Conservation (phyloP, 23 red algal species). For the Cyanidiococcus yangmingshanensis region DNA sequence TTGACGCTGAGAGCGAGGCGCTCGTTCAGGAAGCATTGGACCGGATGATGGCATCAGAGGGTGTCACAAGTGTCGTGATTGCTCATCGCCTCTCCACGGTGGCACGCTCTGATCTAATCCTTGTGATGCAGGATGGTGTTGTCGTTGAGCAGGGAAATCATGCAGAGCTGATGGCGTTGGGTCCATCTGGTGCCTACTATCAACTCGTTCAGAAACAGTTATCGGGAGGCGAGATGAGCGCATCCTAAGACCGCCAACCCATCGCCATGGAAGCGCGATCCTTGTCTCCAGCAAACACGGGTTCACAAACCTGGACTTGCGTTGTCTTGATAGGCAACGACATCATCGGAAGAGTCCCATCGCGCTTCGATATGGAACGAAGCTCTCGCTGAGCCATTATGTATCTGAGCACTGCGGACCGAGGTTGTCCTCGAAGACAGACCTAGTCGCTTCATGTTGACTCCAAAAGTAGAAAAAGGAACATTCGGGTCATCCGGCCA, state of each 20-base stretch:
- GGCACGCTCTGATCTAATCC: slow-evolving; percentile 62
- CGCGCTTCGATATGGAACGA: too few species aligned
- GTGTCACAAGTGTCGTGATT: slow-evolving; percentile 81
- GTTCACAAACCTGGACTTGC: too few species aligned
- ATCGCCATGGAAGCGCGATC: too few species aligned
- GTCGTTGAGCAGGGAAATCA: slow-evolving; percentile 82
- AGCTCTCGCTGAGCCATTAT: too few species aligned
- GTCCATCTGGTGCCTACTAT: slow-evolving; percentile 2
- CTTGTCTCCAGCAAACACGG: too few species aligned
- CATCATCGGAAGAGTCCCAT: too few species aligned
- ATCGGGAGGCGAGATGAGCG: background rate
- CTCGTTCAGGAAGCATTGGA: slow-evolving; percentile 88
- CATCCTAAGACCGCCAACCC: background rate
- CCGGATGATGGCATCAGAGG: slow-evolving; percentile 37
- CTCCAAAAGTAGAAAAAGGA: too few species aligned
- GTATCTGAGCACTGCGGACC: too few species aligned
- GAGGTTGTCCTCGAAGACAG: too few species aligned
- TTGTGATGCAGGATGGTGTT: slow-evolving; percentile 61
- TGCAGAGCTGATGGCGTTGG: slow-evolving; percentile 50
- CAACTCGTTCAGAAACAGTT: slow-evolving; percentile 13
- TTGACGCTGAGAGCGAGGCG: slow-evolving; percentile 66
- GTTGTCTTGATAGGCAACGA: too few species aligned
- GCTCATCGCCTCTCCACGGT: slow-evolving; percentile 89
- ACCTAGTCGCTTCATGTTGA: too few species aligned
- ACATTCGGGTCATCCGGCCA: too few species aligned